A percentile compares a stretch with the other conserved stretches of the same genome.
These are phyloP conservation scores for Butyriboletus loyo DNA, from an alignment of 768 basidiomycete genomes.

Conservation along the genomic window DNA sequence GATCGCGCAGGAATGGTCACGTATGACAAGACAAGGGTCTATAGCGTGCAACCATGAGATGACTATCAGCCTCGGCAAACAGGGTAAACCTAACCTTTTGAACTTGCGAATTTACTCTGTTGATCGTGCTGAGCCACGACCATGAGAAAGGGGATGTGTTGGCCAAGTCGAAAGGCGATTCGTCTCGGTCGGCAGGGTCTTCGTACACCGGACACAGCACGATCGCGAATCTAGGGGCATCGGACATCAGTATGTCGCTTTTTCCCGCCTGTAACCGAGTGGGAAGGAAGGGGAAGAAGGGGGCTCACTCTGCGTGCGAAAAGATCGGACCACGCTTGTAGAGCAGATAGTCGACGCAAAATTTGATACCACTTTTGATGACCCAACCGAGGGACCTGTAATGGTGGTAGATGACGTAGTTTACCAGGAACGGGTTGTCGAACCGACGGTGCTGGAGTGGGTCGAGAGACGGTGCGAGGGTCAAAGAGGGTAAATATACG, in stretches of 20 bases:
- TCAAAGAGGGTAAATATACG: constrained; percentile 44
- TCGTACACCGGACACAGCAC: constrained; percentile 91
- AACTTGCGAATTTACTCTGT: constrained; percentile 94
- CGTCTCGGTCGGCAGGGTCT: constrained; percentile 65
- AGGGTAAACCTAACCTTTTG: constrained; percentile 74
- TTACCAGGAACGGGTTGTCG: constrained; percentile 90
- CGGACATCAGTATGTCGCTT: background rate
- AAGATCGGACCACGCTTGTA: constrained; percentile 96
- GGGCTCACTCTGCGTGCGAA: constrained; percentile 86
- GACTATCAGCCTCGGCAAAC: background rate
- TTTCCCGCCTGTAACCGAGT: background rate
- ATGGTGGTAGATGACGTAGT: constrained; percentile 91
- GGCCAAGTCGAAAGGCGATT: constrained; percentile 61
- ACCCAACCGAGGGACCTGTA: constrained; percentile 97
- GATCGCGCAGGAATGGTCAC: constrained; percentile 86
- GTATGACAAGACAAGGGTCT: constrained; percentile 90
- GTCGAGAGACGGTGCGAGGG: constrained; percentile 27
- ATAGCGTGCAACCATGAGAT: constrained; percentile 1
- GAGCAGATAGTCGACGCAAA: constrained; percentile 91
- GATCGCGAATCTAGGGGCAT: constrained; percentile 69
- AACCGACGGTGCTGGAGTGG: constrained; percentile 44
- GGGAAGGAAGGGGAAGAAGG: too few relatives aligned
- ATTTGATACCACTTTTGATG: constrained; percentile 93
- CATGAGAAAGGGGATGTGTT: constrained; percentile 77
- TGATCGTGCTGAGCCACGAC: constrained; percentile 97